Percentiles rank a stretch among this genome's conserved stretches.
phyloP scores from a whole-genome alignment of 768 basidiomycete genomes.

The Glaciozyma antarctica region DNA sequence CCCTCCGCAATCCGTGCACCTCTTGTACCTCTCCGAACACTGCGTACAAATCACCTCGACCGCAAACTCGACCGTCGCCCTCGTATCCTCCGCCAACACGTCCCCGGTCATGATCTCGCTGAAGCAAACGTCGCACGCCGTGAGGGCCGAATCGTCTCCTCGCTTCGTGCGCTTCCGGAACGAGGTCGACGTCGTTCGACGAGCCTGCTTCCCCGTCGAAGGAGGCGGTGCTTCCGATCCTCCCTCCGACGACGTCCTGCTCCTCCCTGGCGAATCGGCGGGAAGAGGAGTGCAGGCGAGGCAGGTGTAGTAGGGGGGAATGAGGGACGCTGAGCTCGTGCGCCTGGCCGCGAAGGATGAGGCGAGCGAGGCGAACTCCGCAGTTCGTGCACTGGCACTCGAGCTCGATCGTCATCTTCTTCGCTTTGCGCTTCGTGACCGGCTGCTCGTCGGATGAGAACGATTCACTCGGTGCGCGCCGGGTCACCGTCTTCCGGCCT shows the following conservation, averaged over 20 bases:
- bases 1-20: conserved; percentile 36
- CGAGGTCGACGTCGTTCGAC: not conserved
- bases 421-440: not conserved
- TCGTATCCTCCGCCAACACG: conserved; percentile 16
- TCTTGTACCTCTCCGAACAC: conserved; percentile 14
- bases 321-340: conserved; percentile 24
- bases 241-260: no score
- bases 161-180: conserved; percentile 24
- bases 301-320: conserved; percentile 10
- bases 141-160: not conserved
- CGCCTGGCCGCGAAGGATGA: conserved; percentile 31
- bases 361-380: conserved; percentile 7
- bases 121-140: conserved; percentile 23
- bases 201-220: no score
- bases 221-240: no score
- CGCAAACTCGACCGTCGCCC: conserved; percentile 8
- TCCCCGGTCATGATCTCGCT: conserved; percentile 19
- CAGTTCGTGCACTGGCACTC: conserved; percentile 16
- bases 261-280: no score
- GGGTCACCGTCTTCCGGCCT: no score
- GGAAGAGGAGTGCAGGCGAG: not conserved
- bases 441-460: no score
- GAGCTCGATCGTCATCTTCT: conserved; percentile 9
- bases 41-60: conserved; percentile 21
- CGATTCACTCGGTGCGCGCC: no score